These are phyloP conservation scores for Dioszegia hungarica DNA, from an alignment of 768 basidiomycete genomes.

Conservation along the genomic window DNA sequence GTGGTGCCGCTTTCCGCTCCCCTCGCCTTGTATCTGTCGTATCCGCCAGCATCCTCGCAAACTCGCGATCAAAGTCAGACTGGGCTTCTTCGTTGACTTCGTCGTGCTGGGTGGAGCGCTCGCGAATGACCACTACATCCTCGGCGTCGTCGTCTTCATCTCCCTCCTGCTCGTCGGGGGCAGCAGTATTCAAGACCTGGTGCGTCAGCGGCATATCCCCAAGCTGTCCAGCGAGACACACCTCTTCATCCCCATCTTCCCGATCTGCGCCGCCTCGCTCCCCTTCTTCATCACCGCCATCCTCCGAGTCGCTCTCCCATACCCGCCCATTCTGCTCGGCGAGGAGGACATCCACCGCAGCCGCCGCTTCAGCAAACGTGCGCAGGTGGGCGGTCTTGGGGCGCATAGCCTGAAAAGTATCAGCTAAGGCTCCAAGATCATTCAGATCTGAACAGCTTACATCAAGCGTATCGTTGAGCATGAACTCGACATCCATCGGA, in stretches of 20 bases:
- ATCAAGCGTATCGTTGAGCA: conserved; percentile 90
- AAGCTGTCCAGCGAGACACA: conserved; percentile 18
- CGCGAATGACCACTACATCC: conserved; percentile 64
- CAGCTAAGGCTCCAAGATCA: neutral
- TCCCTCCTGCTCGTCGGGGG: neutral
- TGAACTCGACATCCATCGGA: conserved; percentile 98
- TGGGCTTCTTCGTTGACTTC: conserved; percentile 86
- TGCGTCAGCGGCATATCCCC: neutral
- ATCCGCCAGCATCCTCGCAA: conserved; percentile 90
- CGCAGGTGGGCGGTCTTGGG: conserved; percentile 70
- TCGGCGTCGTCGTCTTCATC: conserved; percentile 68
- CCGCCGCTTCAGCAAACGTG: conserved; percentile 76
- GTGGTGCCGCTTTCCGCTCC: conserved; percentile 72
- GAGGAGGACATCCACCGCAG: conserved; percentile 86
- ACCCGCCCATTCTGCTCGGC: conserved; percentile 38
- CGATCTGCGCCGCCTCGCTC: conserved; percentile 52
- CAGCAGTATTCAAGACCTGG: neutral
- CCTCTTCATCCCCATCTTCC: conserved; percentile 55
- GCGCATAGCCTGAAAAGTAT: conserved; percentile 64
- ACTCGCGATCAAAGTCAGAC: conserved; percentile 88
- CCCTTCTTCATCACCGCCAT: conserved; percentile 54
- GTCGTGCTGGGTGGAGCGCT: conserved; percentile 59
- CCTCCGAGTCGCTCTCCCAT: conserved; percentile 25
- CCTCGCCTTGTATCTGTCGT: conserved; percentile 79
- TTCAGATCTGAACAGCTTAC: conserved; percentile 52